These are phyloP conservation scores for Brettanomyces naardenensis DNA, from an alignment of 805 yeast genomes.

Conservation along the genomic window DNA sequence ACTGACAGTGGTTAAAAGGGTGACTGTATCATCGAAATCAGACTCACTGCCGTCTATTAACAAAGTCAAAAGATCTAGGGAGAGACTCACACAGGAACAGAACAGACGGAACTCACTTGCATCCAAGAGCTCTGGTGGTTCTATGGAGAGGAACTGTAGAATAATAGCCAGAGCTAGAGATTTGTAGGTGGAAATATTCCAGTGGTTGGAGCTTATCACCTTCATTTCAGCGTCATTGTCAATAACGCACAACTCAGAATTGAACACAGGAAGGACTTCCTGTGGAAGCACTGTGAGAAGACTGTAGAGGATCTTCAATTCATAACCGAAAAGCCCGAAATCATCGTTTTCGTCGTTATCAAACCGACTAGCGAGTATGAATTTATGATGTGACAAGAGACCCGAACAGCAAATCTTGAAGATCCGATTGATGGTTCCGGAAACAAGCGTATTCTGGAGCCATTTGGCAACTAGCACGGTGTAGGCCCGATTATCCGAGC, in stretches of 20 bases:
- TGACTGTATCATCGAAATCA: conserved; percentile 32
- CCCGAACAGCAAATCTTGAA: conserved; percentile 49
- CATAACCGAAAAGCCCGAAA: conserved; percentile 53
- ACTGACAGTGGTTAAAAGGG: conserved; percentile 11
- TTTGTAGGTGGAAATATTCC: conserved; percentile 57
- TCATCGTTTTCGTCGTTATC: conserved; percentile 42
- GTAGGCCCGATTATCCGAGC: conserved; percentile 33
- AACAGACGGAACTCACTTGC: conserved; percentile 20
- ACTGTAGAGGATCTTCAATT: conserved; percentile 43
- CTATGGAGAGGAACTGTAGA: conserved; percentile 34
- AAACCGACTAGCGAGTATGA: conserved; percentile 19
- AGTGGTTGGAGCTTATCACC: conserved; percentile 32
- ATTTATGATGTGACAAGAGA: conserved; percentile 37
- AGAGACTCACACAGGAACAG: conserved; percentile 31
- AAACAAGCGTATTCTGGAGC: conserved; percentile 34
- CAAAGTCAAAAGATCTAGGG: conserved; percentile 36
- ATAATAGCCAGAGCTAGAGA: conserved; percentile 41
- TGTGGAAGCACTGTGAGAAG: conserved; percentile 41
- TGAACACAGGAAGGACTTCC: conserved; percentile 38
- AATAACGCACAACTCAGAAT: conserved; percentile 51
- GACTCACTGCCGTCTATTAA: conserved; percentile 52
- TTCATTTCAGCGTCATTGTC: conserved; percentile 36
- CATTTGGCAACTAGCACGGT: conserved; percentile 40
- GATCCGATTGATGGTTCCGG: conserved; percentile 54
- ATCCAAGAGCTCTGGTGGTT: conserved; percentile 13